Evolutionary conservation across 2,329 filamentous ascomycete species (phyloP), one percentile per base, ranked within the genome.

Genomic region (Sarocladium strictum): DNA sequence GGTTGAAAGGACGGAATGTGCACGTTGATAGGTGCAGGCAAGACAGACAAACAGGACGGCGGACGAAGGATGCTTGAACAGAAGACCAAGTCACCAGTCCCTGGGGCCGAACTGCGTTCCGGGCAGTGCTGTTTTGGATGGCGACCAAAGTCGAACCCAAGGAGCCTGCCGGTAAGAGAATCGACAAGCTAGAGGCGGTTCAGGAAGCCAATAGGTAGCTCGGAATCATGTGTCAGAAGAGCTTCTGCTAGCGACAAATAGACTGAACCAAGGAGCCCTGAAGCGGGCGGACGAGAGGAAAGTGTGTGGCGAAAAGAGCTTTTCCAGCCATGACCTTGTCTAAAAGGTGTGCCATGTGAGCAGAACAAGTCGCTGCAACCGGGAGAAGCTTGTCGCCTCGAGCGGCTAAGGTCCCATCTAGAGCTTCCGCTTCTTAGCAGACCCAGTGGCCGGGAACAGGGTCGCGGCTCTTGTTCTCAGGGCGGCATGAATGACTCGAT

Each of bases 301-400:
- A 51, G 47, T 29, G 27, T 35, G 47, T 51, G 47, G 47, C 47
- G 17, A 51, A 51, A 33, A 19, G 29, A 35, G 29, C 26, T 32
- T 35, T 51, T 23, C 14, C 21, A 19, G 10, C 5, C 43, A n/a
- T 11, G 47, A 51, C 17, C 38, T 17, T 14, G 38, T 23, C 38
- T 17, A 19, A n/a, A n/a, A 35, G 26, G 47, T 21, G 47, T 7
- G n/a, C 47, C 47, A 51, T 51, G 47, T 51, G 47, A 51, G 47
- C 47, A 51, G n/a, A 24, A 17, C 26, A 19, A 19, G 29, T 51
- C 27, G 47, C 47, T 51, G 47, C 47, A 51, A 51, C 47, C 47
- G 47, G 47, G 47, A 51, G 47, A 51, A 51, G 47, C 47, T 35
- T 51, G 47, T 51, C 47, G 47, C 47, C 47, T 51, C 47, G 47